A percentile compares a stretch with the other conserved stretches of the same genome.
These are phyloP conservation scores for Jacaranda mimosifolia DNA, from an alignment of 257 asterid genomes.

Conservation along the genomic window DNA sequence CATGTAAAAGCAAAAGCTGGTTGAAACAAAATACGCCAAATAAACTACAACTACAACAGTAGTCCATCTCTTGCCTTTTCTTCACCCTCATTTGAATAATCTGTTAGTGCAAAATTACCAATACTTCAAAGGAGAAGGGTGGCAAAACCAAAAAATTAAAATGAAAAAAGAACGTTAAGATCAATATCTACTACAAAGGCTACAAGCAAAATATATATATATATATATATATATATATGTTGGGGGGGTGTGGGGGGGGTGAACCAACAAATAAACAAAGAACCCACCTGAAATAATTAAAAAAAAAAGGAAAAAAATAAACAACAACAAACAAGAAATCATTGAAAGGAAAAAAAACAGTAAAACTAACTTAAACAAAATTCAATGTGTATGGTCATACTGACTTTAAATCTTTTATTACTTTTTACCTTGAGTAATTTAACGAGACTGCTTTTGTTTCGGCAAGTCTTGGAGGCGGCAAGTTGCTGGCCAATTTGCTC, in stretches of 20 bases:
- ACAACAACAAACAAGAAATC: background rate
- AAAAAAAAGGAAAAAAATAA: background rate
- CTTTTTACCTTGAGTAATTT: constrained; percentile 66
- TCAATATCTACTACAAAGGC: background rate
- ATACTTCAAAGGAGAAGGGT: background rate
- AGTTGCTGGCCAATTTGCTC: constrained; percentile 59
- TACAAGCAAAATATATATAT: background rate
- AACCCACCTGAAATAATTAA: background rate
- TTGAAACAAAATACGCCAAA: background rate
- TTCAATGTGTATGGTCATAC: background rate
- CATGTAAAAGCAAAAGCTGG: background rate
- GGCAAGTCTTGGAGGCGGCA: constrained; percentile 55
- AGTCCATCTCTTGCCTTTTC: background rate
- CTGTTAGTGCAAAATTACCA: background rate
- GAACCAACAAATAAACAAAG: background rate
- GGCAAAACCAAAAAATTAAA: background rate
- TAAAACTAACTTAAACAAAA: background rate
- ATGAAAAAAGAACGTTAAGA: constrained; percentile 1
- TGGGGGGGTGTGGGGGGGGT: too few species aligned
- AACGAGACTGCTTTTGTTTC: constrained; percentile 63
- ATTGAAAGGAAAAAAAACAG: background rate
- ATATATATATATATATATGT: background rate
- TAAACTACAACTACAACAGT: background rate
- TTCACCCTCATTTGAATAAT: background rate
- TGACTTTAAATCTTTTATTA: background rate